phyloP scores from a whole-genome alignment of 176 grass and related monocot genomes.

The Metroxylon sagu region DNA sequence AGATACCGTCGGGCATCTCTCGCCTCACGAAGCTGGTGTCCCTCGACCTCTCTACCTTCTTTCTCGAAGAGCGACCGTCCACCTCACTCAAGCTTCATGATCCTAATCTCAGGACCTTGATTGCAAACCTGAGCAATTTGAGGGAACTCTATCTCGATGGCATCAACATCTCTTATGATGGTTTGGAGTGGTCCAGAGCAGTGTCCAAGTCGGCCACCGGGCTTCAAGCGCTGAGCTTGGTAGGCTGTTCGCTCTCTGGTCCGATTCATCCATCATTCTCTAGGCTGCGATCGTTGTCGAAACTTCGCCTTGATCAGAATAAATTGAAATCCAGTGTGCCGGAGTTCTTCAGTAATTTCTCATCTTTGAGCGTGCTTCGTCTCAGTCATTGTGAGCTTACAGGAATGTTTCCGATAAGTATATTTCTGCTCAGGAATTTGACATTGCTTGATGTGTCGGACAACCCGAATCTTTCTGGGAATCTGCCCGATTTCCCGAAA shows the following conservation, averaged over 20 bases:
- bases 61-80: not conserved
- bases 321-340: slow-evolving; percentile 20
- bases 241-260: not conserved
- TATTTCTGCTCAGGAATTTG: slow-evolving; percentile 29
- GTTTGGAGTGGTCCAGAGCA: slow-evolving; percentile 21
- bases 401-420: slow-evolving; percentile 24
- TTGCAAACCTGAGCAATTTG: slow-evolving; percentile 35
- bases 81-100: slow-evolving; percentile 6
- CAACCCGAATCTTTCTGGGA: slow-evolving; percentile 25
- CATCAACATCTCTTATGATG: slow-evolving; percentile 27
- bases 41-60: slow-evolving; percentile 30
- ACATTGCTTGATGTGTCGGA: slow-evolving; percentile 25
- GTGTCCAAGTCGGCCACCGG: slow-evolving; percentile 21
- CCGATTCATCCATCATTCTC: slow-evolving; percentile 20
- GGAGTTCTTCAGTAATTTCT: slow-evolving; percentile 33
- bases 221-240: slow-evolving; percentile 27
- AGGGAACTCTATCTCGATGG: slow-evolving; percentile 24
- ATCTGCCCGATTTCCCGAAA: slow-evolving; percentile 16
- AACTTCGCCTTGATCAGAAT: slow-evolving; percentile 28
- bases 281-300: slow-evolving; percentile 11
- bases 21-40: slow-evolving; percentile 25
- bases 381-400: slow-evolving; percentile 20
- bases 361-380: slow-evolving; percentile 21
- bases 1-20: slow-evolving; percentile 28
- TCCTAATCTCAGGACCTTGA: slow-evolving; percentile 17